Percentiles rank a stretch among this genome's conserved stretches.
These are phyloP conservation scores for Fusarium subtropicale DNA, from an alignment of 2,329 filamentous ascomycete genomes.

Conservation along the genomic window DNA sequence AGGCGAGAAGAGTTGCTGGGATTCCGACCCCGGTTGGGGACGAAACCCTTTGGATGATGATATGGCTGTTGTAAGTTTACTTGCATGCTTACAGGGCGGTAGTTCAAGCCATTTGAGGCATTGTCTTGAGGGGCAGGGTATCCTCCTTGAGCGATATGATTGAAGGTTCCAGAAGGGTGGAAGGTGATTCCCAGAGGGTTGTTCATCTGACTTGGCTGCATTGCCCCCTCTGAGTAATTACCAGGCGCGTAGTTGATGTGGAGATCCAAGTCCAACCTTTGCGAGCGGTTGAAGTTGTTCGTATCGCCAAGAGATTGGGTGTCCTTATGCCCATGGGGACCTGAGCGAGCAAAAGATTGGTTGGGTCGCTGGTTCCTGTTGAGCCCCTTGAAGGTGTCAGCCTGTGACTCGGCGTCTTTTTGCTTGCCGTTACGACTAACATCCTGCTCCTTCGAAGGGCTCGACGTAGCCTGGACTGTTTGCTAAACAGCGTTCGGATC, in stretches of 20 bases:
- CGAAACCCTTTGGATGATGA: slow-evolving; percentile 7
- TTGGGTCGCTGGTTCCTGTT: slow-evolving; percentile 10
- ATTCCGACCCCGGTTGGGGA: slow-evolving; percentile 9
- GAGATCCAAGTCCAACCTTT: not conserved
- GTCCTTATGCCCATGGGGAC: slow-evolving; percentile 1
- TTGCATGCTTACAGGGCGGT: slow-evolving; percentile 14
- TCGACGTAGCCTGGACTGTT: slow-evolving; percentile 30
- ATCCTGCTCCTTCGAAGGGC: slow-evolving; percentile 9
- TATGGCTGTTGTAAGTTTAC: slow-evolving; percentile 8
- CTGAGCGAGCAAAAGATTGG: slow-evolving; percentile 3
- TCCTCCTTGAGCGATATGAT: not conserved
- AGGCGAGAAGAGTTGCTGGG: slow-evolving; percentile 20
- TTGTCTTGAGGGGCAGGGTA: slow-evolving; percentile 6
- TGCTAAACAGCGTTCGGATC: slow-evolving; percentile 41
- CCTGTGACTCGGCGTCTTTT: slow-evolving; percentile 5
- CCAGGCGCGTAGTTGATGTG: not conserved
- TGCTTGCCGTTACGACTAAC: slow-evolving; percentile 1
- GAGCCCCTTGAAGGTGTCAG: slow-evolving; percentile 7
- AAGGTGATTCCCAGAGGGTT: slow-evolving; percentile 12
- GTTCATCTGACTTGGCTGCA: slow-evolving; percentile 1
- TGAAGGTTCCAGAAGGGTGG: slow-evolving; percentile 5
- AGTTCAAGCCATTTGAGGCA: slow-evolving; percentile 6
- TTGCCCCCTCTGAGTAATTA: slow-evolving; percentile 1
- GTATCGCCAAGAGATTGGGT: not conserved
- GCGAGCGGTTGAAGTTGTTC: not conserved